Evolutionary conservation across 495 filamentous ascomycete genomes (phyloP).

Genomic region (Daldinia childiae): DNA sequence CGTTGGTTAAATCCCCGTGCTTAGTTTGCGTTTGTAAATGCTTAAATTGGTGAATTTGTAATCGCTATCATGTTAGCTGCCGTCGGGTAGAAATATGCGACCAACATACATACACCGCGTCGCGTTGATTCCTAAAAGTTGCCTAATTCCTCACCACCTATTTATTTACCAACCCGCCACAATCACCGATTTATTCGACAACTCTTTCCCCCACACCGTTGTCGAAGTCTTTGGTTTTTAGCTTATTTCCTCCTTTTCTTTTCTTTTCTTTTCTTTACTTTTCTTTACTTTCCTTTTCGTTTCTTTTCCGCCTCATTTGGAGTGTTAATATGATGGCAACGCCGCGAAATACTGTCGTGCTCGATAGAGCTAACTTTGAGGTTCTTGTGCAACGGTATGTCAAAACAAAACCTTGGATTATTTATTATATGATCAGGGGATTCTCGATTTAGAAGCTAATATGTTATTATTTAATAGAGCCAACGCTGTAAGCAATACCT

Average conservation of each 20-base stretch:
- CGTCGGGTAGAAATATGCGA: background rate
- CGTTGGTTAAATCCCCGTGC: too few relatives aligned
- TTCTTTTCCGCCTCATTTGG: background rate
- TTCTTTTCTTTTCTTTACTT: too few relatives aligned
- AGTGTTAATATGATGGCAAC: background rate
- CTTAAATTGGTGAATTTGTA: background rate
- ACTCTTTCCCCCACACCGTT: background rate
- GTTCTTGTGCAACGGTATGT: slow-evolving; percentile 13
- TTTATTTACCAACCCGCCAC: background rate
- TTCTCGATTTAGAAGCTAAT: background rate
- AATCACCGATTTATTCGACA: background rate
- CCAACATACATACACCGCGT: background rate
- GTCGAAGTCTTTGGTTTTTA: background rate
- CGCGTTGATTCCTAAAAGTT: background rate
- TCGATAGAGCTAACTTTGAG: background rate
- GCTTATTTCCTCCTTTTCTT: background rate
- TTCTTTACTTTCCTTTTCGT: too few relatives aligned
- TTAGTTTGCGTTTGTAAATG: background rate
- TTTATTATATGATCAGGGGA: background rate
- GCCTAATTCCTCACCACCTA: background rate
- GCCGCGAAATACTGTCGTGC: background rate
- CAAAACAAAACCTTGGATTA: background rate
- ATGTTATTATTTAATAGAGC: background rate
- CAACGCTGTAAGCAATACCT: background rate
- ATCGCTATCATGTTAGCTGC: background rate